Conservation (phyloP, 768 basidiomycete species). For the Boletus reticuloceps region DNA sequence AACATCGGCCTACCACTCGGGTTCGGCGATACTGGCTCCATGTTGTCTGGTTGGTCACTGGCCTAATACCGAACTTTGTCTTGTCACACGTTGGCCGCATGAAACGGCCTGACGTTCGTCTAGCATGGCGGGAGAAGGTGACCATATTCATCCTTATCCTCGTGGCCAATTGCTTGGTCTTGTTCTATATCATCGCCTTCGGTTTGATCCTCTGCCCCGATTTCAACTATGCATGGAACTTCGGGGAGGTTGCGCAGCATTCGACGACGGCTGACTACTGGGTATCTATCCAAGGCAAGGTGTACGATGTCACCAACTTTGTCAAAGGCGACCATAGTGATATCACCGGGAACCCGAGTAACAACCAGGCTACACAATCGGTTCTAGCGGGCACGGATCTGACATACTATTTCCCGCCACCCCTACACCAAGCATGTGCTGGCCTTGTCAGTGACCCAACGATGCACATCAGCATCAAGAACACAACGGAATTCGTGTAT, state of each 20-base stretch:
- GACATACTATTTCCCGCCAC: constrained; percentile 61
- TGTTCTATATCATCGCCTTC: constrained; percentile 69
- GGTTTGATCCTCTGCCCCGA: constrained; percentile 60
- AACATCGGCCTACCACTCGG: constrained; percentile 50
- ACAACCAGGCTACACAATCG: constrained; percentile 43
- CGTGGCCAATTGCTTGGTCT: constrained; percentile 47
- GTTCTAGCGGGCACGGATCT: constrained; percentile 61
- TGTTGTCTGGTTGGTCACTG: constrained; percentile 51
- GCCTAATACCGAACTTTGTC: constrained; percentile 53
- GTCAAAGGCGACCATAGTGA: constrained; percentile 63
- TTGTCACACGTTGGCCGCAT: constrained; percentile 53
- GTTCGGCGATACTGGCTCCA: constrained; percentile 59
- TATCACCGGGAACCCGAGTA: constrained; percentile 50
- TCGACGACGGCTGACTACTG: constrained; percentile 52
- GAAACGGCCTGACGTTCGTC: constrained; percentile 65
- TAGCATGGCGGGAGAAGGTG: constrained; percentile 70
- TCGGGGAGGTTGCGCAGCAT: constrained; percentile 50
- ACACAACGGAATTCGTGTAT: constrained; percentile 43
- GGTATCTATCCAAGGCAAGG: constrained; percentile 59
- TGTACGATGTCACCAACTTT: constrained; percentile 61
- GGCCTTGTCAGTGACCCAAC: constrained; percentile 48
- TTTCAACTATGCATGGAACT: constrained; percentile 58
- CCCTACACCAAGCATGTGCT: constrained; percentile 56
- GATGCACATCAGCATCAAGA: constrained; percentile 43
- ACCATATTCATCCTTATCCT: constrained; percentile 62